Conservation (phyloP, 441 rosid species). For the Bruguiera hainesii region DNA sequence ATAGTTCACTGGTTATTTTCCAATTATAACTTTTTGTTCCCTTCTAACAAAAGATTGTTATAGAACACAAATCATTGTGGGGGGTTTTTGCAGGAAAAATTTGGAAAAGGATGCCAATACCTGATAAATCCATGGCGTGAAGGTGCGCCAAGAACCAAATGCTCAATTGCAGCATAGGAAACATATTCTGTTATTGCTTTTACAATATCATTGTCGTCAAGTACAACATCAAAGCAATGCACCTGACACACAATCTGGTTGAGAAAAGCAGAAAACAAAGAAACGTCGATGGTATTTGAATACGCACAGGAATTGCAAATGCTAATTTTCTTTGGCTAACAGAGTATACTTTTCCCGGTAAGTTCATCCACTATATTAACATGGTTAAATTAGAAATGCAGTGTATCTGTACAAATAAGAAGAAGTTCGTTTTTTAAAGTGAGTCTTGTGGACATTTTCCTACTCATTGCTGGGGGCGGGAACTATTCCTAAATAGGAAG, state of each 20-base stretch:
- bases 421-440: neutral
- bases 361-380: too few relatives aligned
- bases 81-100: too few relatives aligned
- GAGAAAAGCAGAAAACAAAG: neutral
- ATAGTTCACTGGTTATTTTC: too few relatives aligned
- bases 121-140: slow-evolving; percentile 69
- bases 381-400: too few relatives aligned
- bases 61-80: too few relatives aligned
- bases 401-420: too few relatives aligned
- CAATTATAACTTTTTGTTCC: too few relatives aligned
- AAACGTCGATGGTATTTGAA: neutral
- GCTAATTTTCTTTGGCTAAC: too few relatives aligned
- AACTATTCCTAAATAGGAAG: neutral
- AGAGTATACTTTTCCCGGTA: too few relatives aligned
- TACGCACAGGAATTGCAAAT: too few relatives aligned
- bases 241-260: slow-evolving; percentile 34
- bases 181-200: slow-evolving; percentile 71
- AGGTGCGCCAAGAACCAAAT: slow-evolving; percentile 76
- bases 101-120: slow-evolving; percentile 22
- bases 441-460: neutral
- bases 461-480: neutral
- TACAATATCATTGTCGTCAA: slow-evolving; percentile 62
- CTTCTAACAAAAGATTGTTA: too few relatives aligned
- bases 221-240: slow-evolving; percentile 54
- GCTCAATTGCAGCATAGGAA: slow-evolving; percentile 65